Percentiles rank a stretch among this genome's conserved stretches.
Evolutionary conservation across 495 filamentous ascomycete genomes (phyloP).

Genomic region (Trichocladium antarcticum): DNA sequence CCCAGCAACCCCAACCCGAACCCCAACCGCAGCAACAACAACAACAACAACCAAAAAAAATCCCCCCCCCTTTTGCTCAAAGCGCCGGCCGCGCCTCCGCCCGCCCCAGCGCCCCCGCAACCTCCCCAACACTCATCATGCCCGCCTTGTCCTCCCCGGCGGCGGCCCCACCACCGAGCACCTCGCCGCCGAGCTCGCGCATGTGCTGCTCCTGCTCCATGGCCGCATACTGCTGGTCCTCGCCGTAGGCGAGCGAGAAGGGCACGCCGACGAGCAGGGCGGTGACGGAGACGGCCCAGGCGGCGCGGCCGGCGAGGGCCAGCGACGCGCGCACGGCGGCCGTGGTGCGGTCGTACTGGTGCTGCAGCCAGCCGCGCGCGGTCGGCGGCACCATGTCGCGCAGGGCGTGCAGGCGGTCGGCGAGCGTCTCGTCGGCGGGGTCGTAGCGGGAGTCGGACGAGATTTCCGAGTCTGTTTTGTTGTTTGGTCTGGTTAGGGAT

Average conservation of each 20-base stretch:
- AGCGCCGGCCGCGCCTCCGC: slow-evolving; percentile 10
- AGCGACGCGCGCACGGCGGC: slow-evolving; percentile 49
- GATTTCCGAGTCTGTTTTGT: slow-evolving; percentile 50
- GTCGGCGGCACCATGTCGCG: slow-evolving; percentile 85
- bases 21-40: no score
- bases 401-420: slow-evolving; percentile 73
- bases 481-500: background rate
- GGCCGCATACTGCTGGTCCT: slow-evolving; percentile 91
- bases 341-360: slow-evolving; percentile 45
- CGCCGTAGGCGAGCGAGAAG: slow-evolving; percentile 80
- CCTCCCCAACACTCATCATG: slow-evolving; percentile 4
- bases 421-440: slow-evolving; percentile 49
- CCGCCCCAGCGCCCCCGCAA: background rate
- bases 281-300: slow-evolving; percentile 80
- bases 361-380: slow-evolving; percentile 57
- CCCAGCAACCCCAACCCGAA: no score
- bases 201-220: slow-evolving; percentile 96
- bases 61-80: background rate
- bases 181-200: slow-evolving; percentile 57
- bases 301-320: slow-evolving; percentile 61
- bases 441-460: slow-evolving; percentile 47
- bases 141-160: background rate
- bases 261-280: slow-evolving; percentile 85
- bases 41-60: no score
- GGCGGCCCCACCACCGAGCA: slow-evolving; percentile 24